Evolutionary conservation across 495 filamentous ascomycete species (phyloP).

Genomic region (Massariosphaeria phaeospora): DNA sequence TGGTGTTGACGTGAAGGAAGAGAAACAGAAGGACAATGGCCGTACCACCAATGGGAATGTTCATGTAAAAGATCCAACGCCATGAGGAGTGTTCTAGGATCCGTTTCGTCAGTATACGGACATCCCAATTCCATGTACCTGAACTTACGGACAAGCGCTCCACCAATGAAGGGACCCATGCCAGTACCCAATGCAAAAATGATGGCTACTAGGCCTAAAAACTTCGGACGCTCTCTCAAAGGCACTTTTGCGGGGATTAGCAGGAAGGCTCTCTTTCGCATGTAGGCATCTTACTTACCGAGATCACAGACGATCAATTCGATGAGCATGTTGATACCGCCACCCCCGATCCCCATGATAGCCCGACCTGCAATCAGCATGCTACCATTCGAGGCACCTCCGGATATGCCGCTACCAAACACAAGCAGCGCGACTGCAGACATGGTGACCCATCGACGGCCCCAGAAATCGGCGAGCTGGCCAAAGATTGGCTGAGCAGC

Average conservation of each 20-base stretch:
- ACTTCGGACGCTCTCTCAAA: conserved; percentile 35
- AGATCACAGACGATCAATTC: conserved; percentile 42
- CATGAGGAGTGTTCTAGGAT: no score
- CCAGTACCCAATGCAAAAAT: conserved; percentile 4
- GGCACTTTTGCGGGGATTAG: no score
- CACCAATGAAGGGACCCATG: conserved; percentile 15
- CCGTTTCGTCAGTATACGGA: no score
- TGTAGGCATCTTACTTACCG: no score
- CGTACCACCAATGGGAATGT: conserved; percentile 16
- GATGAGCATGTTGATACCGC: conserved; percentile 37
- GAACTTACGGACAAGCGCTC: conserved; percentile 11
- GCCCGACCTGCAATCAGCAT: conserved; percentile 38
- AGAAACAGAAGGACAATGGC: not conserved
- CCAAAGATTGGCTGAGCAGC: conserved; percentile 27
- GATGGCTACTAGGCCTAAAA: conserved; percentile 18
- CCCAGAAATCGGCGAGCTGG: conserved; percentile 25
- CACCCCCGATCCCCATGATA: conserved; percentile 41
- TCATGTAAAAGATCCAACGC: conserved; percentile 27
- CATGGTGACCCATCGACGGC: conserved; percentile 20
- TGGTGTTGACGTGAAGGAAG: conserved; percentile 7
- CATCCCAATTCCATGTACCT: no score
- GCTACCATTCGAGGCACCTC: conserved; percentile 11
- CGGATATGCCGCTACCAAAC: conserved; percentile 33
- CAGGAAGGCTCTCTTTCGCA: no score
- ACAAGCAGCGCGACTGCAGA: conserved; percentile 11